phyloP scores from a whole-genome alignment of 345 rosid species.

The Clausena lansium region DNA sequence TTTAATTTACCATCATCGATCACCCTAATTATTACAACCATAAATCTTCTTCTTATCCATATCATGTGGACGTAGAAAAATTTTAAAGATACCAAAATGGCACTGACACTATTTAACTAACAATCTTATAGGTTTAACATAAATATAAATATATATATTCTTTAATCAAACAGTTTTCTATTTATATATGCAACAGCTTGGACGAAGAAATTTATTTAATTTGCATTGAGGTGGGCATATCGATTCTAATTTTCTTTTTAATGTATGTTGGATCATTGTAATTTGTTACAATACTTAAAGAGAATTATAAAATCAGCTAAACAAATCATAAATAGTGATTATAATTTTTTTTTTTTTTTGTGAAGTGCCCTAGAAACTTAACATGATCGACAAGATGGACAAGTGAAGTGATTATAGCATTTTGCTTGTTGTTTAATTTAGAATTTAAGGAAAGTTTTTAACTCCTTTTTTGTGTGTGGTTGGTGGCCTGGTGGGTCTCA shows the following conservation, averaged over 20 bases:
- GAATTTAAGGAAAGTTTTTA: background rate
- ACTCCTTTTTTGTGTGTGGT: background rate
- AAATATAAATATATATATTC: no score
- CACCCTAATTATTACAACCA: background rate
- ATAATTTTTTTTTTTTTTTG: no score
- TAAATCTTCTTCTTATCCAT: background rate
- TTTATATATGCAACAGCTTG: no score
- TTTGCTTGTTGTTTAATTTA: background rate
- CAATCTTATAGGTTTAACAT: background rate
- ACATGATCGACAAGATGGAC: background rate
- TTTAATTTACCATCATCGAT: background rate
- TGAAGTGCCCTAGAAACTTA: no score
- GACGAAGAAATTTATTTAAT: no score
- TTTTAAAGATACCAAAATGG: background rate
- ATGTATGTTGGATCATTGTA: no score
- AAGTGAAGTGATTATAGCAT: background rate
- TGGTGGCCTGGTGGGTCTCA: constrained; percentile 14
- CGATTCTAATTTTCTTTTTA: no score
- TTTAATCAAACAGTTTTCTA: no score
- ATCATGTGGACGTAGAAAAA: background rate
- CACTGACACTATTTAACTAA: background rate
- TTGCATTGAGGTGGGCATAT: no score
- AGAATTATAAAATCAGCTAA: no score
- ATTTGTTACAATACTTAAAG: no score
- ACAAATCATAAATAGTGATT: background rate